Evolutionary conservation across 106 monocot genomes (phyloP), one percentile per base, ranked within the genome.

Genomic region (Hemerocallis citrina): DNA sequence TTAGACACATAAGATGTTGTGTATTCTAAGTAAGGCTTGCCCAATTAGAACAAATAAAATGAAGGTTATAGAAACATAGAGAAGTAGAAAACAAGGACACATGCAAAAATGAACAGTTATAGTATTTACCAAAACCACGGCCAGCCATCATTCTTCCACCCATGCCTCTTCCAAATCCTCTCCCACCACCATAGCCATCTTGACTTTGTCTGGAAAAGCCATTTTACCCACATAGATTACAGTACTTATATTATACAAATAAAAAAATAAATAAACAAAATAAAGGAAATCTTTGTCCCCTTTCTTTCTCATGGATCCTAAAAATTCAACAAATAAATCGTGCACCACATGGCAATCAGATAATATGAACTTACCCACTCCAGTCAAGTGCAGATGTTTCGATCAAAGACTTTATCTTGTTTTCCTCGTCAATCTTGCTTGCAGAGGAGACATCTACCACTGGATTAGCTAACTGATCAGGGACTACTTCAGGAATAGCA

Each of bases 111-210:
- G n/a, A n/a, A n/a, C n/a, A n/a, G n/a, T n/a, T n/a, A n/a, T n/a
- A n/a, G n/a, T n/a, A n/a, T n/a, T 49, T 94, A 85, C 89, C 89
- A 80, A 89, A 89, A 49, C 89, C 89, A 80, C 89, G 85, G 15
- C 85, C 80, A 62, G 75, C 68, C 85, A 80, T 59, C 59, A 40
- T 89, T 57, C 94, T 77, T 59, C 85, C 89, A 71, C 94, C 85
- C 64, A 88, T 82, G 46, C 90, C 96, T 57, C 91, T 84, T 44
- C 96, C 96, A 73, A 72, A 98, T 19, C 96, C 87, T 88, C 96
- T 87, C 23, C 94, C 94, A 49, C 73, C 47, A 31, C 84, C 84
- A 81, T 57, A 81, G 49, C 62, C 66, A 49, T 91, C 96, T 55
- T 82, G 82, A 50, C 66, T 34, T 80, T 80, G 82, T 24, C 91